phyloP scores from a whole-genome alignment of 2,329 filamentous ascomycete genomes.

The Trichoderma polysporum region DNA sequence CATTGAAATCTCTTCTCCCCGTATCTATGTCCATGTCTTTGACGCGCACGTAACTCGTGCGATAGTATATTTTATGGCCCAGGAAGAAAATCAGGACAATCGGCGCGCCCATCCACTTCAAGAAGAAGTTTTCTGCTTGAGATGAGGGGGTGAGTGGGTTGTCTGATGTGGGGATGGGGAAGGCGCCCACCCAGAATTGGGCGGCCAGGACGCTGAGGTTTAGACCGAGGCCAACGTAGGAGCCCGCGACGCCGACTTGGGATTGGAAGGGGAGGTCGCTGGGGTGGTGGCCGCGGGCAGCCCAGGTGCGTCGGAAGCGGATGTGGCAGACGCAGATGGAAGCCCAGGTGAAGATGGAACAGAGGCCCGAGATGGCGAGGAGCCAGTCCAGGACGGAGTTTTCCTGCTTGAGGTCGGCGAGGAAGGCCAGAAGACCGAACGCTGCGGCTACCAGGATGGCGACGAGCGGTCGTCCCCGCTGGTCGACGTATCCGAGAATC shows the following conservation, averaged over 20 bases:
- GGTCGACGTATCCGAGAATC: slow-evolving; percentile 77
- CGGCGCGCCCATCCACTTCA: slow-evolving; percentile 68
- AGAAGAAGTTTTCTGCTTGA: slow-evolving; percentile 68
- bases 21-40: slow-evolving; percentile 85
- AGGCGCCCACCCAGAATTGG: slow-evolving; percentile 86
- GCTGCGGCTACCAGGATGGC: slow-evolving; percentile 66
- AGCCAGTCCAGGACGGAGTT: slow-evolving; percentile 72
- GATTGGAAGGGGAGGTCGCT: slow-evolving; percentile 78
- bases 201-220: slow-evolving; percentile 75
- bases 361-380: slow-evolving; percentile 67
- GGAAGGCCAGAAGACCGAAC: slow-evolving; percentile 73
- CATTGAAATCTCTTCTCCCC: slow-evolving; percentile 79
- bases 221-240: slow-evolving; percentile 74
- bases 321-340: slow-evolving; percentile 91
- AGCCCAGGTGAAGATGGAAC: slow-evolving; percentile 74
- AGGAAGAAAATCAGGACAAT: slow-evolving; percentile 68
- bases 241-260: slow-evolving; percentile 75
- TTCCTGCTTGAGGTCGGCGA: slow-evolving; percentile 62
- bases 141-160: slow-evolving; percentile 37
- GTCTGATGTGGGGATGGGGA: slow-evolving; percentile 60
- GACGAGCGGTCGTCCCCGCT: slow-evolving; percentile 73
- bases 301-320: slow-evolving; percentile 84
- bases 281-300: slow-evolving; percentile 63
- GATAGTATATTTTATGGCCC: slow-evolving; percentile 72
- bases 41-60: slow-evolving; percentile 64